Conservation (phyloP, 2,329 filamentous ascomycete species). For the Byssoonygena ceratinophila region DNA sequence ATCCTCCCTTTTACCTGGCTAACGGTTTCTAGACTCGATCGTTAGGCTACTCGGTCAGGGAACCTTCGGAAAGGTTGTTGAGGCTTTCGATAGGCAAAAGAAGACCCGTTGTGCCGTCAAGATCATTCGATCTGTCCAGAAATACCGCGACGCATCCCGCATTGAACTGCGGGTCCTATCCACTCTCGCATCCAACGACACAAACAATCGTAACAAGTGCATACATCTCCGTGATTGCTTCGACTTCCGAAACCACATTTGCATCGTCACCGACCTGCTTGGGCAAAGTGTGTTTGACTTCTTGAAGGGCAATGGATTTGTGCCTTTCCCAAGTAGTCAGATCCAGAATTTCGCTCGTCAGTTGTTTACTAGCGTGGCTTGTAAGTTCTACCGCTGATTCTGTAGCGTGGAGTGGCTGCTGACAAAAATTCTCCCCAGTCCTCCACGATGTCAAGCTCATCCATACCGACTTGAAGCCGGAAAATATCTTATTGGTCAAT, state of each 20-base stretch:
- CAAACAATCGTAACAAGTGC: slow-evolving; percentile 84
- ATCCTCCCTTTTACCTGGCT: too few species aligned
- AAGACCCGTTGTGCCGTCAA: slow-evolving; percentile 86
- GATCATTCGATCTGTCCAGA: slow-evolving; percentile 95
- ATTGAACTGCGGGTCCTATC: slow-evolving; percentile 90
- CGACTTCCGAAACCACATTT: slow-evolving; percentile 94
- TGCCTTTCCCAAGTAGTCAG: slow-evolving; percentile 95
- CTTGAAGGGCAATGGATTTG: slow-evolving; percentile 86
- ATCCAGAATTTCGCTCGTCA: slow-evolving; percentile 96
- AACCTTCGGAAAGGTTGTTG: slow-evolving; percentile 96
- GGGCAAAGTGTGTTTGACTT: slow-evolving; percentile 98
- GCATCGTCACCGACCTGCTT: slow-evolving; percentile 65
- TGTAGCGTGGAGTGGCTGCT: slow-evolving; percentile 21
- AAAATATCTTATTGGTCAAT: slow-evolving; percentile 57
- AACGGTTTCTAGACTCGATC: slow-evolving; percentile 59
- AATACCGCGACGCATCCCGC: slow-evolving; percentile 89
- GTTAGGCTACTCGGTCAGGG: slow-evolving; percentile 85
- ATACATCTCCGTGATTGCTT: slow-evolving; percentile 96
- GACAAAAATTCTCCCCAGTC: slow-evolving; percentile 44
- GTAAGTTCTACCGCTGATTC: slow-evolving; percentile 47
- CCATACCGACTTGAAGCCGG: slow-evolving; percentile 67
- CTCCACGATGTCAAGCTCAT: slow-evolving; percentile 95
- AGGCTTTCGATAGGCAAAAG: slow-evolving; percentile 69
- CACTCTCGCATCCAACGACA: slow-evolving; percentile 83
- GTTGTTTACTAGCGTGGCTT: slow-evolving; percentile 94